Conservation (phyloP, 805 yeast genomes). For the Ogataea haglerorum region DNA sequence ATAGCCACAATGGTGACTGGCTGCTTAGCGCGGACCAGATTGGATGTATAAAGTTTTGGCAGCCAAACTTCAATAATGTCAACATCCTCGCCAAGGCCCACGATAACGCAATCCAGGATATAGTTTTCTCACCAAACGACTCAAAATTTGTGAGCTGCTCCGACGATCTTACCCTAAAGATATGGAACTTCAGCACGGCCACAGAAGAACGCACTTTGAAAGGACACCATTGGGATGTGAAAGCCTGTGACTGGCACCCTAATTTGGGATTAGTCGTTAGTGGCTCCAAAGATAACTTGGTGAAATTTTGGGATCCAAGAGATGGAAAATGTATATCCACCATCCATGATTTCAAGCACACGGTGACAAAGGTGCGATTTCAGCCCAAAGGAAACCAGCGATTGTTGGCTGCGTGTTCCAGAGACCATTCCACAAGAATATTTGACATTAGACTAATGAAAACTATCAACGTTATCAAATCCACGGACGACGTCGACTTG, state of each 20-base stretch:
- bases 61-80: constrained; percentile 95
- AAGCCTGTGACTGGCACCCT: constrained; percentile 97
- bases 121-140: constrained; percentile 88
- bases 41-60: constrained; percentile 94
- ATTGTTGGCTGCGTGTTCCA: constrained; percentile 77
- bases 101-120: constrained; percentile 78
- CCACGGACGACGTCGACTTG: constrained; percentile 72
- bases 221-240: constrained; percentile 99
- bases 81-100: constrained; percentile 71
- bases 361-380: constrained; percentile 80
- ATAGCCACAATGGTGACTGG: constrained; percentile 93
- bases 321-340: constrained; percentile 71
- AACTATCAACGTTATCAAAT: constrained; percentile 67
- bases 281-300: constrained; percentile 92
- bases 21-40: constrained; percentile 89
- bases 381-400: constrained; percentile 69
- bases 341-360: constrained; percentile 88
- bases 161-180: constrained; percentile 85
- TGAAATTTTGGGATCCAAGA: constrained; percentile 96
- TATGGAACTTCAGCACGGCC: constrained; percentile 93
- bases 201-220: constrained; percentile 72
- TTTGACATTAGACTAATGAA: constrained; percentile 87
- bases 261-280: constrained; percentile 78
- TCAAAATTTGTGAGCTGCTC: constrained; percentile 89
- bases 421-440: constrained; percentile 84